These are phyloP conservation scores for Oryza glaberrima DNA, from an alignment of 176 grass and related monocot genomes.

Conservation along the genomic window DNA sequence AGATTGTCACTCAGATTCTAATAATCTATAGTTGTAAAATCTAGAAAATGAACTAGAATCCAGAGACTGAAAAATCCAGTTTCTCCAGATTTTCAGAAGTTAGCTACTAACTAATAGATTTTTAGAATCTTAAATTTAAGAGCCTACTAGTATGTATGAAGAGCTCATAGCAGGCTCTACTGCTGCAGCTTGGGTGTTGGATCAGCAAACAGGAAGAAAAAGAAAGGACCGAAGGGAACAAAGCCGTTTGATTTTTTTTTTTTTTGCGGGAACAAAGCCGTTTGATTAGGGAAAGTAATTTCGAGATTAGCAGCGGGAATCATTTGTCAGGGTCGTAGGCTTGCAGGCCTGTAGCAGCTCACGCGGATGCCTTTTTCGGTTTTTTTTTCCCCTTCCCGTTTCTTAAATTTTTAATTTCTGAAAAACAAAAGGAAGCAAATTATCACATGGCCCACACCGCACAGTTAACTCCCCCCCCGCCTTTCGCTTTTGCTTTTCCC, in stretches of 20 bases:
- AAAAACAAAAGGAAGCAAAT: constrained; percentile 38
- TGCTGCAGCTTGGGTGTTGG: not conserved
- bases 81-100: too few species aligned
- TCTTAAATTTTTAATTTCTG: not conserved
- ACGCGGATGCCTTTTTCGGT: constrained; percentile 20
- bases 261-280: constrained; percentile 7
- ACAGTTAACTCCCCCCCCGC: constrained; percentile 31
- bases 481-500: constrained; percentile 49
- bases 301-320: constrained; percentile 28
- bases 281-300: constrained; percentile 34
- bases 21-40: too few species aligned
- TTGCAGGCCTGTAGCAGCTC: constrained; percentile 4
- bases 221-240: not conserved
- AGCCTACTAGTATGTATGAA: too few species aligned
- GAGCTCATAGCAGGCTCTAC: too few species aligned
- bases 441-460: constrained; percentile 19
- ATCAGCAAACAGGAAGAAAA: not conserved
- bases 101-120: too few species aligned
- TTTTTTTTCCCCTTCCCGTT: not conserved
- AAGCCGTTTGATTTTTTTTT: constrained; percentile 14
- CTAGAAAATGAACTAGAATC: too few species aligned
- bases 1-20: too few species aligned
- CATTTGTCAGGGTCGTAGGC: not conserved
- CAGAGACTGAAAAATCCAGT: too few species aligned
- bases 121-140: too few species aligned